Percentiles rank a stretch among this genome's conserved stretches.
Conservation (phyloP, 352 stramenopile genomes). For the Pythium utonaiense region DNA sequence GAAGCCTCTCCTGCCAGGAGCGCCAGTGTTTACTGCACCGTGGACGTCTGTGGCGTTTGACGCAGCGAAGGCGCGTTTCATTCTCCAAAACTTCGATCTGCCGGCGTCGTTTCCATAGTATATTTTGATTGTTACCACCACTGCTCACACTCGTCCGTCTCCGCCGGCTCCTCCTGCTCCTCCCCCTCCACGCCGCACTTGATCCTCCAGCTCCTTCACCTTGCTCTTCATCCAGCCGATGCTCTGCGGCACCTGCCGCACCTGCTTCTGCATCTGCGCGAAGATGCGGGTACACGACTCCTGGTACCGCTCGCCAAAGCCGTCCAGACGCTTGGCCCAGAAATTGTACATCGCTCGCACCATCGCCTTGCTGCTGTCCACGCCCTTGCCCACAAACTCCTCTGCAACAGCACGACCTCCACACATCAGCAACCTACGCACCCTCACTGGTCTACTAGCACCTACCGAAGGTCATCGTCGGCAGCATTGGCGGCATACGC, state of each 20-base stretch:
- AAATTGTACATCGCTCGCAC: slow-evolving; percentile 64
- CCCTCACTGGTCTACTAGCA: neutral
- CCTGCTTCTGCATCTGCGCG: slow-evolving; percentile 66
- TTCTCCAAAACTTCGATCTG: slow-evolving; percentile 43
- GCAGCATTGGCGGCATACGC: slow-evolving; percentile 29
- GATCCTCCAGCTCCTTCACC: slow-evolving; percentile 21
- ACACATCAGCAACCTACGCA: too few species aligned
- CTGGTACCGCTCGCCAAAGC: slow-evolving; percentile 60
- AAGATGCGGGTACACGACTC: slow-evolving; percentile 61
- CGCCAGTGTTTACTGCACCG: slow-evolving; percentile 1
- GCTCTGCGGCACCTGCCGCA: slow-evolving; percentile 9
- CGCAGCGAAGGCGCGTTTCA: slow-evolving; percentile 31
- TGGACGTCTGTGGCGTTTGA: slow-evolving; percentile 43
- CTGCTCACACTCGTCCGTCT: neutral
- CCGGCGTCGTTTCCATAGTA: slow-evolving; percentile 10
- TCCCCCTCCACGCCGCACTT: slow-evolving; percentile 9
- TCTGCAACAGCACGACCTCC: slow-evolving; percentile 24
- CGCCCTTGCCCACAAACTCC: slow-evolving; percentile 34
- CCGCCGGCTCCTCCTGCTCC: neutral
- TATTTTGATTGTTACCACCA: neutral
- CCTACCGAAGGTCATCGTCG: slow-evolving; percentile 47
- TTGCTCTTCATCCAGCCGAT: slow-evolving; percentile 16
- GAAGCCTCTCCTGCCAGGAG: neutral
- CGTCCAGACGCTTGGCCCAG: slow-evolving; percentile 60
- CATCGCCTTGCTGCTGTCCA: slow-evolving; percentile 54